These are phyloP conservation scores for Vigna radiata DNA, from an alignment of 306 rosid species.

Conservation along the genomic window DNA sequence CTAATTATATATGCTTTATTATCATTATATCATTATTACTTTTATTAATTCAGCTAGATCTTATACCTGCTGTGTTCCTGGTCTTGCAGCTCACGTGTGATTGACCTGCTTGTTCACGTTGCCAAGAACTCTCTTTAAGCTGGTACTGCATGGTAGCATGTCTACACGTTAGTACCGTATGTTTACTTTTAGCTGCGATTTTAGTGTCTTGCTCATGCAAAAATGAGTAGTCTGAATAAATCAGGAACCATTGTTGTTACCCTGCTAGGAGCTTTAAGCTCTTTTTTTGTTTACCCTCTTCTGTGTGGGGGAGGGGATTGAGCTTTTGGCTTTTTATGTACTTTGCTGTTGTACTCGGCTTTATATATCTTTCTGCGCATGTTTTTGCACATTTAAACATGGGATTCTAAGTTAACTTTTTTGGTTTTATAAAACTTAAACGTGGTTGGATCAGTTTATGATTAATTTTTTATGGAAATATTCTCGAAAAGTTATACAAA, in stretches of 20 bases:
- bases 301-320: slow-evolving; percentile 1
- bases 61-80: slow-evolving; percentile 25
- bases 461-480: no score
- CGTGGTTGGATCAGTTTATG: no score
- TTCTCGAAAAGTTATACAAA: no score
- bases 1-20: background rate
- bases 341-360: slow-evolving; percentile 9
- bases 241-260: slow-evolving; percentile 12
- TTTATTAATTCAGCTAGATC: background rate
- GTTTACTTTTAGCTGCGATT: slow-evolving; percentile 27
- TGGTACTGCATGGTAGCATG: background rate
- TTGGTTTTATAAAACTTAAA: no score
- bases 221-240: slow-evolving; percentile 41
- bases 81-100: slow-evolving; percentile 69
- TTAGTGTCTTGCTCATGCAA: background rate
- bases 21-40: background rate
- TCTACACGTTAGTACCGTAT: background rate
- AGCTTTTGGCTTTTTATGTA: slow-evolving; percentile 7
- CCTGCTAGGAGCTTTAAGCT: slow-evolving; percentile 16
- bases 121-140: slow-evolving; percentile 41
- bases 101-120: slow-evolving; percentile 63
- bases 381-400: no score
- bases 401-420: no score
- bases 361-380: no score
- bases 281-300: slow-evolving; percentile 19